Base-by-base conservation (phyloP, 148 eudicot genomes). In the Cornus suecica region DNA sequence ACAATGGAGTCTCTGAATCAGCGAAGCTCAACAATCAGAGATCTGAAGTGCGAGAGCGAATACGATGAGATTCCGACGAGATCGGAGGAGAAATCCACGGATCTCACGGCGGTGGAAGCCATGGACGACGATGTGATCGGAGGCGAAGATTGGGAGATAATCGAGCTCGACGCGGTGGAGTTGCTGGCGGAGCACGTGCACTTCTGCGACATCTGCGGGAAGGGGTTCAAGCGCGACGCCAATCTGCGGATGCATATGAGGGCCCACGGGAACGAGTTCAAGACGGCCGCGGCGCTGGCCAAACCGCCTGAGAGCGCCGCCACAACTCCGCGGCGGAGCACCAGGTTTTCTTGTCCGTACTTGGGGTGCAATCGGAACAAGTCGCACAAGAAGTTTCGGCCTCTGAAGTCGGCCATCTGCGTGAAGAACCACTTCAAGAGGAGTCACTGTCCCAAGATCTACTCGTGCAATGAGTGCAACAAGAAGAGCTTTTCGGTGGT, bases 361-460 rank as follows among this genome's bases (percentile, higher is more conserved):
- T 66, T 58, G 2, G 97, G 97, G 1, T 94, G 98, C 65, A 87
- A 82, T 23, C 76, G 93, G 72, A 94, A 94, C 77, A 84, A 87
- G 62, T 48, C 9, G 56, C 89, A 88, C 66, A 69, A 56, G 68
- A 86, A 84, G 58, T 94, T 94, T 69, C 78, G 86, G 75, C 86
- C 97, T 1, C 72, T 94, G 83, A 94, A 94, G 45, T 84, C 94
- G 15, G 89, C 78, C 2, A 68, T 85, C 5, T 94, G 98, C 72
- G 94, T 90, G 62, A 94, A 89, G 87, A 91, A 91, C 70, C 97
- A 94, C 66, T 94, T 90, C 78, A 94, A 88, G 83, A 78, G 98
- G 74, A 87, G 90, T 70, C 97, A 94, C 64, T 91, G 98, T 60
- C 98, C 94, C 27, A 93, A 86, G 80, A 86, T 79, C 91, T 93